phyloP scores from a whole-genome alignment of 306 rosid genomes.

The Begonia peltatifolia region DNA sequence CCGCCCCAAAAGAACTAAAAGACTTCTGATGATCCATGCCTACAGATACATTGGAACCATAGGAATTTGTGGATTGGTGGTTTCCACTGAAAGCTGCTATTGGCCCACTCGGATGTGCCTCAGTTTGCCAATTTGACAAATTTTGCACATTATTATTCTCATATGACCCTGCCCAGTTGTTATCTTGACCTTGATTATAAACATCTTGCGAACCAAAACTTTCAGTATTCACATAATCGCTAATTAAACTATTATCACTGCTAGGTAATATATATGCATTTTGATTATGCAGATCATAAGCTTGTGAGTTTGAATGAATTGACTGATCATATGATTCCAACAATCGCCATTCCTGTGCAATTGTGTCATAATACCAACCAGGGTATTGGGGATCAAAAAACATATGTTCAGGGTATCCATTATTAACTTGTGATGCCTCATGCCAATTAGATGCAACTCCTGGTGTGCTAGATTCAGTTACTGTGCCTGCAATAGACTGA shows the following conservation, averaged over 20 bases:
- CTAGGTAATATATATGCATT: constrained; percentile 28
- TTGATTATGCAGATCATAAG: constrained; percentile 26
- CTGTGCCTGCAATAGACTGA: constrained; percentile 32
- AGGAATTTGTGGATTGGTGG: constrained; percentile 33
- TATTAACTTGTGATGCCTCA: constrained; percentile 44
- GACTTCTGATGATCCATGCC: constrained; percentile 33
- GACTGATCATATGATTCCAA: constrained; percentile 49
- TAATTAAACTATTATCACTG: constrained; percentile 18
- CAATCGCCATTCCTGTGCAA: constrained; percentile 51
- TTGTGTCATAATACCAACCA: constrained; percentile 72
- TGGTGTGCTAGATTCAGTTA: constrained; percentile 37
- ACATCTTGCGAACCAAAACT: constrained; percentile 25
- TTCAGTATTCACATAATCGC: constrained; percentile 22
- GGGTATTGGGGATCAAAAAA: constrained; percentile 68
- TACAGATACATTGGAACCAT: constrained; percentile 22
- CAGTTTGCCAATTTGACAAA: constrained; percentile 25
- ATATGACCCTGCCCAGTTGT: constrained; percentile 32
- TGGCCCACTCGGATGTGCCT: constrained; percentile 17
- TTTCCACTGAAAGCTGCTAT: constrained; percentile 21
- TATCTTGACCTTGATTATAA: constrained; percentile 29
- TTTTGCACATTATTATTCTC: constrained; percentile 29
- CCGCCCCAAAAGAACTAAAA: constrained; percentile 36
- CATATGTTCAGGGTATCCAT: constrained; percentile 69
- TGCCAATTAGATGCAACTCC: constrained; percentile 27
- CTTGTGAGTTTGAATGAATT: constrained; percentile 24